These are phyloP conservation scores for Acrodontium crateriforme DNA, from an alignment of 2,329 filamentous ascomycete genomes.

Conservation along the genomic window DNA sequence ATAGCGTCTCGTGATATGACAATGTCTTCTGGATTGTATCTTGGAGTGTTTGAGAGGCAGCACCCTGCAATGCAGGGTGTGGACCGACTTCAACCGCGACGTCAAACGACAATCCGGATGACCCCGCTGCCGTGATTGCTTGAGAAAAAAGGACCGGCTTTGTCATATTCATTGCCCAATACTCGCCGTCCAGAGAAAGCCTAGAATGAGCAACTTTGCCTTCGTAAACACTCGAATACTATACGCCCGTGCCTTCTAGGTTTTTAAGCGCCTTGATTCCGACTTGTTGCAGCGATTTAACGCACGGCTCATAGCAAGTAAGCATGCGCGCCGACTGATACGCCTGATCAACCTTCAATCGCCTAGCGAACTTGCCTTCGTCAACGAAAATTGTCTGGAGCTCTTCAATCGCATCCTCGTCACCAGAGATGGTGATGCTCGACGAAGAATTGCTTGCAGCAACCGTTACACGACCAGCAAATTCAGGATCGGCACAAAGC, in stretches of 20 bases:
- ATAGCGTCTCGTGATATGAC: conserved; percentile 6
- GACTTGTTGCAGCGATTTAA: not conserved
- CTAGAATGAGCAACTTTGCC: not conserved
- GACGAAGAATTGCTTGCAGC: conserved; percentile 27
- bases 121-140: conserved; percentile 22
- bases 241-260: conserved; percentile 1
- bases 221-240: conserved; percentile 4
- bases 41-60: conserved; percentile 8
- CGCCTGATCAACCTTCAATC: conserved; percentile 29
- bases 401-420: conserved; percentile 24
- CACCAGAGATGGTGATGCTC: conserved; percentile 34
- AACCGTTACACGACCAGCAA: conserved; percentile 5
- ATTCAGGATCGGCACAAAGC: not conserved
- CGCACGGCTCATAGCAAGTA: conserved; percentile 3
- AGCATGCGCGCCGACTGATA: conserved; percentile 31
- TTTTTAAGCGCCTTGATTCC: conserved; percentile 1
- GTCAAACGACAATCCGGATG: conserved; percentile 12
- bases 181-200: conserved; percentile 14
- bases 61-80: conserved; percentile 31
- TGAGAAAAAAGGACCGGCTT: conserved; percentile 32
- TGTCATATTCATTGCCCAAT: conserved; percentile 36
- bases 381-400: conserved; percentile 18
- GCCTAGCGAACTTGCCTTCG: conserved; percentile 24
- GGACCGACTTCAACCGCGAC: conserved; percentile 33
- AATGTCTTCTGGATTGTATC: not conserved